A percentile compares a stretch with the other conserved stretches of the same genome.
Evolutionary conservation across 495 filamentous ascomycete genomes (phyloP).

Genomic region (Umbilicaria muhlenbergii): DNA sequence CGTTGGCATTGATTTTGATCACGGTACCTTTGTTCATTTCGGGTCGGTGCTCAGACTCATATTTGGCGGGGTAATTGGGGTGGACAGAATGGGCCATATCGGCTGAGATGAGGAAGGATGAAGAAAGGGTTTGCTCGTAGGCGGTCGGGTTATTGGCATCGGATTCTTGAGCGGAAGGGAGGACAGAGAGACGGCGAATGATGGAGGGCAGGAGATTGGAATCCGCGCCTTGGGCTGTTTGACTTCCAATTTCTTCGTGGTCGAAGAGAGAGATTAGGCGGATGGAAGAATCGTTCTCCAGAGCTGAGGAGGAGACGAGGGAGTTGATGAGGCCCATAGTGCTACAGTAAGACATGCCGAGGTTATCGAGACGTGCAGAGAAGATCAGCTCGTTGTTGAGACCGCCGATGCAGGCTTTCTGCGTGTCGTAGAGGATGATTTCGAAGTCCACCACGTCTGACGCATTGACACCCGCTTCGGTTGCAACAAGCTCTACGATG

Average conservation of each 20-base stretch:
- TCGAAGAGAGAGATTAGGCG: constrained; percentile 88
- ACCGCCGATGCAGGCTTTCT: constrained; percentile 76
- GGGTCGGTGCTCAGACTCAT: constrained; percentile 78
- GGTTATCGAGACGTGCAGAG: constrained; percentile 82
- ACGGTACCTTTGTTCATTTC: constrained; percentile 94
- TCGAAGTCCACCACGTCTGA: constrained; percentile 83
- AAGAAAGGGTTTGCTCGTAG: constrained; percentile 82
- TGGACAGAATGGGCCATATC: constrained; percentile 96
- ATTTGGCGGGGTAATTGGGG: constrained; percentile 85
- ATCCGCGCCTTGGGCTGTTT: constrained; percentile 81
- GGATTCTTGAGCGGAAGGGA: constrained; percentile 35
- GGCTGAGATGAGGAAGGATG: constrained; percentile 89
- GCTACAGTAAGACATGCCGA: constrained; percentile 87
- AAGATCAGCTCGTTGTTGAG: constrained; percentile 89
- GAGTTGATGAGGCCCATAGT: constrained; percentile 69
- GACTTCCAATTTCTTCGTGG: constrained; percentile 92
- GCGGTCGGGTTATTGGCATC: constrained; percentile 48
- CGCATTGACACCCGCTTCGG: constrained; percentile 50
- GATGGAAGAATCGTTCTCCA: constrained; percentile 66
- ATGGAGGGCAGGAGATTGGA: constrained; percentile 84
- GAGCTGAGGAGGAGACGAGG: constrained; percentile 36
- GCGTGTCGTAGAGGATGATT: constrained; percentile 88
- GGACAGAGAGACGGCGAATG: constrained; percentile 69
- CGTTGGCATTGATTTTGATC: constrained; percentile 96
- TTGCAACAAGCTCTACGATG: constrained; percentile 73